Evolutionary conservation across 139 green algal species (phyloP).

Genomic region (Desmodesmus armatus): DNA sequence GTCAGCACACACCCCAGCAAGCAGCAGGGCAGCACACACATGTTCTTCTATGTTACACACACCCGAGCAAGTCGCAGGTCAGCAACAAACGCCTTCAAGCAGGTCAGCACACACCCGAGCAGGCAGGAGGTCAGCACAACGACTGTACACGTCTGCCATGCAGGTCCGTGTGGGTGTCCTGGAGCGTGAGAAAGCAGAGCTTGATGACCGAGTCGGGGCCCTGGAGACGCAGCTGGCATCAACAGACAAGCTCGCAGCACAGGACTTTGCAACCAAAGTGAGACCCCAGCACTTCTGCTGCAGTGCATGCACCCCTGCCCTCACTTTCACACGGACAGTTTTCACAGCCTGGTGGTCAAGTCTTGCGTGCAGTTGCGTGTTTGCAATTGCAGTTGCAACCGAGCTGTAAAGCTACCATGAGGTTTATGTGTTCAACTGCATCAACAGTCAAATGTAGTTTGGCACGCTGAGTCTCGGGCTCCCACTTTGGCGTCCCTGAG

Average conservation of each 20-base stretch:
- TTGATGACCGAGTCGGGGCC: conserved; percentile 70
- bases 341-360: too few relatives aligned
- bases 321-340: too few relatives aligned
- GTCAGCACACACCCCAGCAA: too few relatives aligned
- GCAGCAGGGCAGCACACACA: too few relatives aligned
- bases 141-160: not conserved
- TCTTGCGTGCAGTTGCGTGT: not conserved
- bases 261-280: conserved; percentile 48
- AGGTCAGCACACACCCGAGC: too few relatives aligned
- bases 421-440: not conserved
- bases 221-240: conserved; percentile 38
- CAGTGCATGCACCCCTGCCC: too few relatives aligned
- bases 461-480: not conserved
- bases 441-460: not conserved
- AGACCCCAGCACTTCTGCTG: not conserved
- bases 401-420: not conserved
- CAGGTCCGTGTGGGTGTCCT: conserved; percentile 78
- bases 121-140: not conserved
- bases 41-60: not conserved
- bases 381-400: not conserved
- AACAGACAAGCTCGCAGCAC: conserved; percentile 38
- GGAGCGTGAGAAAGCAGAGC: conserved; percentile 81
- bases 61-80: not conserved
- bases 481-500: too few relatives aligned
- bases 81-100: not conserved